Conservation (phyloP, 345 rosid species). For the Gossypium longicalyx region DNA sequence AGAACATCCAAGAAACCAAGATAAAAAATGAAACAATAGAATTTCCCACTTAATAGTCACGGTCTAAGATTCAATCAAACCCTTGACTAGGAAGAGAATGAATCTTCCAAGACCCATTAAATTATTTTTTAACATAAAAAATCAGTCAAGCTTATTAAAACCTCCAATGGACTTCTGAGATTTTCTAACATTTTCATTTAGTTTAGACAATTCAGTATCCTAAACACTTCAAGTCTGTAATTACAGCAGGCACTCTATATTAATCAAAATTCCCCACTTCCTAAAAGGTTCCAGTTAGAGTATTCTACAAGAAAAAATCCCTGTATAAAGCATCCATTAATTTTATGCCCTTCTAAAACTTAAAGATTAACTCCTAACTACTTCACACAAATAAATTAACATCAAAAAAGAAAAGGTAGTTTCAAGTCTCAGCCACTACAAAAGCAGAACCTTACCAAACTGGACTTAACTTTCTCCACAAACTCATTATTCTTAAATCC, state of each 20-base stretch:
- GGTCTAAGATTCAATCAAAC: neutral
- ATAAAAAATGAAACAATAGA: neutral
- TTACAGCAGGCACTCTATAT: neutral
- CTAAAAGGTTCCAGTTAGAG: neutral
- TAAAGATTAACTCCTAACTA: neutral
- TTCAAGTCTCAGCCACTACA: neutral
- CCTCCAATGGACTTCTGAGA: neutral
- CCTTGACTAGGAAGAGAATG: neutral
- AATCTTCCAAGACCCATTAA: neutral
- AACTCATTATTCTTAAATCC: constrained; percentile 68
- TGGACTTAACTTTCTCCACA: constrained; percentile 78
- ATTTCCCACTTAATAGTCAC: neutral
- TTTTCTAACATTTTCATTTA: neutral
- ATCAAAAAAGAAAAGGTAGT: neutral
- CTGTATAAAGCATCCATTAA: neutral
- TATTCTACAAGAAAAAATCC: neutral
- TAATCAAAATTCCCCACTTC: neutral
- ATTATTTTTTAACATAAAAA: neutral
- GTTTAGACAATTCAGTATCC: neutral
- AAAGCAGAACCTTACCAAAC: constrained; percentile 54
- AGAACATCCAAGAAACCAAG: no score
- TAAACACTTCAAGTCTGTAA: neutral
- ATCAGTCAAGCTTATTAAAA: neutral
- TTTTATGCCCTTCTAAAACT: neutral
- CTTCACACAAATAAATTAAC: neutral